Base-by-base conservation (phyloP, 495 filamentous ascomycete species). In the Cairneyella variabilis region DNA sequence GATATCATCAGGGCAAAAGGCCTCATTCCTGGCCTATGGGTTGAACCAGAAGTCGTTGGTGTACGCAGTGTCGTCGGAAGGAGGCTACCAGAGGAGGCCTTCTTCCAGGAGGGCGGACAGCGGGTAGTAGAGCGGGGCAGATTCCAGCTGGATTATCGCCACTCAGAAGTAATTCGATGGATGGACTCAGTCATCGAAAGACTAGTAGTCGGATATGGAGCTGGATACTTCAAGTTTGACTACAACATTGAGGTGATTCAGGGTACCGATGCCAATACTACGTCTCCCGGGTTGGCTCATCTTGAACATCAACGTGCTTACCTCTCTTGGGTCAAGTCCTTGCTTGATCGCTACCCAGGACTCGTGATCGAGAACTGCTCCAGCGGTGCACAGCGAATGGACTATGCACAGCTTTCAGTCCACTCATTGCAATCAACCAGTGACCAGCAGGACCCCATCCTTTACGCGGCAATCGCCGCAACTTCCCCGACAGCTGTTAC, bases 301-400 rank as follows among this genome's bases (percentile, higher is more conserved):
- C 41, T 44, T 16, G 41, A n/a, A 11, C 41, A 44, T 21, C 18
- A 20, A 6, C 18, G 41, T 12, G 41, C 41, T 12, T 44, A 44
- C 23, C 41, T 44, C 20, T 3, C 6, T 12, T 44, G 41, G 41
- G 23, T 44, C 23, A 26, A 26, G 11, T 20, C 18, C 16, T 12
- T 44, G 11, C 23, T 20, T 44, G 41, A 44, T 20, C 14, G 41
- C 4, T 21, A 44, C 23, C 41, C 41, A n/a, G 12, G 4, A 3
- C 41, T 44, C 23, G 23, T 44, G 18, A 44, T 48, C 32, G 44
- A 48, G 27, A 48, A 14, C 27, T 48, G 44, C 32, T 48, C 44
- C 12, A 48, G 44, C 32, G 44, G 44, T 16, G 44, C 44, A 12
- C 44, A 48, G 16, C 14, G 44, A 48, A 28, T 48, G 22, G 44